Conservation (phyloP, 441 rosid genomes). For the Cnidoscolus chayamansa region DNA sequence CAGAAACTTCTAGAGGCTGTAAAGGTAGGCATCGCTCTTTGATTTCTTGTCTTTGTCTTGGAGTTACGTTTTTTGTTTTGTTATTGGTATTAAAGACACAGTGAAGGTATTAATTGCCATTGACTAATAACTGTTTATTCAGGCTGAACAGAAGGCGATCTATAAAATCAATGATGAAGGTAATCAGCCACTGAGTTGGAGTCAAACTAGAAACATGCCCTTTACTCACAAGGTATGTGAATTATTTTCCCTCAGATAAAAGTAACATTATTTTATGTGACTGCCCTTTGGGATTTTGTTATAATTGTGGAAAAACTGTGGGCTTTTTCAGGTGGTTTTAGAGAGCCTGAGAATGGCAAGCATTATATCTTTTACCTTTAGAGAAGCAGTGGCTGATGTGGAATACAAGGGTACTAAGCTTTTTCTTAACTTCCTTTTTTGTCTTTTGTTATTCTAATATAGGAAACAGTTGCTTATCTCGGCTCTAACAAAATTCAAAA, state of each 20-base stretch:
- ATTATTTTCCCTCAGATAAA: too few relatives aligned
- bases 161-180: constrained; percentile 32
- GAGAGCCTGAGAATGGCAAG: constrained; percentile 75
- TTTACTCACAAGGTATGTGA: constrained; percentile 43
- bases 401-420: constrained; percentile 51
- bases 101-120: too few relatives aligned
- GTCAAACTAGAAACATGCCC: constrained; percentile 58
- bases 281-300: constrained; percentile 1
- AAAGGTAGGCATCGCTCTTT: constrained; percentile 37
- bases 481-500: too few relatives aligned
- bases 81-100: too few relatives aligned
- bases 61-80: not conserved
- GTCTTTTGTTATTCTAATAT: too few relatives aligned
- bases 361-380: constrained; percentile 67
- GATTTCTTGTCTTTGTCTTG: constrained; percentile 14
- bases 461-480: too few relatives aligned
- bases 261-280: not conserved
- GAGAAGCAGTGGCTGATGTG: constrained; percentile 73
- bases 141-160: constrained; percentile 58
- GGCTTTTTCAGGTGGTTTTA: constrained; percentile 42
- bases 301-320: not conserved
- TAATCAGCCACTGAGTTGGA: constrained; percentile 42
- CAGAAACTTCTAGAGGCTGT: constrained; percentile 63
- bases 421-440: too few relatives aligned
- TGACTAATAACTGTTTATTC: constrained; percentile 8